phyloP scores from a whole-genome alignment of 352 stramenopile species.

The Phytopythium aichiense region DNA sequence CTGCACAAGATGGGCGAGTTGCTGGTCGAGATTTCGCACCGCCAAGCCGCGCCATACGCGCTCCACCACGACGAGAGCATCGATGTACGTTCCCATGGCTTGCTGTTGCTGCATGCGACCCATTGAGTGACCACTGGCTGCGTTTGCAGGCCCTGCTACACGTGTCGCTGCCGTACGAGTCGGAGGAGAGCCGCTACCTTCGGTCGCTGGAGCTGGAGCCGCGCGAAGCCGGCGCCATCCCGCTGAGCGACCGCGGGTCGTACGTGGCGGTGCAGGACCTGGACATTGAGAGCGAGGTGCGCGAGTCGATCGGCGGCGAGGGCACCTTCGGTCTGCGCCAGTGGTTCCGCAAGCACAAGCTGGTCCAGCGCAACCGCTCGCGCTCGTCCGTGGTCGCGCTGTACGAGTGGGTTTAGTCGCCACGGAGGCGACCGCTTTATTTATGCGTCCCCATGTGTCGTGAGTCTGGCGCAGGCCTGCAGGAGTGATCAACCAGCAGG shows the following conservation, averaged over 20 bases:
- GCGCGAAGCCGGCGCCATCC: slow-evolving; percentile 58
- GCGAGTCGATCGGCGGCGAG: slow-evolving; percentile 68
- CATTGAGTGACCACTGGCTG: background rate
- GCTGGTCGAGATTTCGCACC: slow-evolving; percentile 73
- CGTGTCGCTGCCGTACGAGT: slow-evolving; percentile 59
- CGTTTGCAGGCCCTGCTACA: slow-evolving; percentile 53
- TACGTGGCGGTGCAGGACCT: slow-evolving; percentile 46
- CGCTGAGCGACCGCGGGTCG: slow-evolving; percentile 52
- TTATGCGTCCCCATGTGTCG: slow-evolving; percentile 1
- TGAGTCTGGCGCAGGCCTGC: background rate
- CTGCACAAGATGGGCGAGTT: slow-evolving; percentile 71
- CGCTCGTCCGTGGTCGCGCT: slow-evolving; percentile 41
- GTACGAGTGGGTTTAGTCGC: slow-evolving; percentile 72
- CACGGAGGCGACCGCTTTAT: background rate
- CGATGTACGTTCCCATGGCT: slow-evolving; percentile 35
- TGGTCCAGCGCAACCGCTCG: slow-evolving; percentile 74
- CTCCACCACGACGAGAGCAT: slow-evolving; percentile 52
- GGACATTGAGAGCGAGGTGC: slow-evolving; percentile 78
- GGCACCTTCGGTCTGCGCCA: slow-evolving; percentile 77
- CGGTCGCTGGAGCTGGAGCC: slow-evolving; percentile 72
- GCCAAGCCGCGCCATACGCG: slow-evolving; percentile 63
- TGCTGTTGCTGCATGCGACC: background rate
- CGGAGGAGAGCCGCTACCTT: slow-evolving; percentile 74
- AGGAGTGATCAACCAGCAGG: background rate
- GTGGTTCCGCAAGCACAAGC: slow-evolving; percentile 82